phyloP scores from a whole-genome alignment of 768 basidiomycete species.

The Leccinum truebloodii region DNA sequence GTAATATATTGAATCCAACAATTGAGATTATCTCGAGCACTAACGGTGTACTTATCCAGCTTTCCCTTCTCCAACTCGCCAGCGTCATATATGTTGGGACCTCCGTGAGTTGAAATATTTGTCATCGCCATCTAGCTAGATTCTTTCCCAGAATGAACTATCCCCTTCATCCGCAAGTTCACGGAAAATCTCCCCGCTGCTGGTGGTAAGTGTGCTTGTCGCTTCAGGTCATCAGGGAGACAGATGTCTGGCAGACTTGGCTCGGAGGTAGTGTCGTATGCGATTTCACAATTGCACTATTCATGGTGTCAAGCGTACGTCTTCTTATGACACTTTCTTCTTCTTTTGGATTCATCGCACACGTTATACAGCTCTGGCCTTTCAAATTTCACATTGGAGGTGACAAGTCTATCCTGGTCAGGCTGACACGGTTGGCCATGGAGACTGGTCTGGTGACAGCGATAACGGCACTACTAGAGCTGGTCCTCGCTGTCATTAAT shows the following conservation, averaged over 20 bases:
- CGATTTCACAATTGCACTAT: conserved; percentile 22
- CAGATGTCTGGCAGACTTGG: conserved; percentile 17
- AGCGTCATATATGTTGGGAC: conserved; percentile 14
- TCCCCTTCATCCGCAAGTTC: neutral
- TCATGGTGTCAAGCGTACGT: conserved; percentile 18
- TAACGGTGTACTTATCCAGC: conserved; percentile 4
- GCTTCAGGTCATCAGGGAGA: neutral
- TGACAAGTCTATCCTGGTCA: conserved; percentile 7
- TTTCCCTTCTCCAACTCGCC: conserved; percentile 24
- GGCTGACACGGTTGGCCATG: conserved; percentile 23
- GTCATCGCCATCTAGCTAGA: neutral
- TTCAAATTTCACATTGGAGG: conserved; percentile 7
- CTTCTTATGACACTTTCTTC: too few species aligned
- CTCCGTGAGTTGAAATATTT: neutral
- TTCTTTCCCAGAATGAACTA: neutral
- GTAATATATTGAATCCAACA: neutral
- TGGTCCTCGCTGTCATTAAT: conserved; percentile 10
- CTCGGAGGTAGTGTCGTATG: conserved; percentile 22
- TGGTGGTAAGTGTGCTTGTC: conserved; percentile 10
- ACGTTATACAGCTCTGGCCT: conserved; percentile 15
- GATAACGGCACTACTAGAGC: conserved; percentile 19
- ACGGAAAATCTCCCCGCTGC: conserved; percentile 1
- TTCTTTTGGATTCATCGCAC: neutral
- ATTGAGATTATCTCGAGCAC: neutral
- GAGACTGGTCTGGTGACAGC: conserved; percentile 29